Base-by-base conservation (phyloP, 306 rosid genomes). In the Mimosa pudica region DNA sequence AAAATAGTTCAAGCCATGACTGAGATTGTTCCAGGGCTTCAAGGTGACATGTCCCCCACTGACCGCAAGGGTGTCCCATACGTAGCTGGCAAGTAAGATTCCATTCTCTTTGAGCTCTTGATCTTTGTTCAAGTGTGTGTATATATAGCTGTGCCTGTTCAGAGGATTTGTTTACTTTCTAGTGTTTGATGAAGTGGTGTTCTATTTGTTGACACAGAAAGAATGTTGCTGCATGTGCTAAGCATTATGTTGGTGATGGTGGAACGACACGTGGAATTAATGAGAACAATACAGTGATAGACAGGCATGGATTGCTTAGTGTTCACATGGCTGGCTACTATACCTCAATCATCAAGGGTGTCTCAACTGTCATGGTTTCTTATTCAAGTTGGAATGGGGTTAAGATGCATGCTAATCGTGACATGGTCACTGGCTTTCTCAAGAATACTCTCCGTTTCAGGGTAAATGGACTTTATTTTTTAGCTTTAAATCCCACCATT, bases 301-400 rank as follows among this genome's bases (percentile, higher is more conserved):
- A 18, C 33, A 60, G 55, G 5, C 35, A 77, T n/a, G 81, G 74
- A 51, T 38, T 77, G 42, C 66, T 77, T 1, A 67, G 81, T 30
- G 14, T 77, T 77, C 81, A 77, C 66, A 77, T 77, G 80, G 42
- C 80, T 17, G 80, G 41, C 5, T 66, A 77, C 54, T 48, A 65
- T 66, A 13, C 24, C 58, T 48, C 80, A 6, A 77, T 77, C 41
- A 35, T 63, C 35, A 66, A 65, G 65, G 80, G 80, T 33, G 80
- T 79, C 47, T 46, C 90, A 36, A 82, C 86, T 57, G 38, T 87
- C 54, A 87, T 87, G 90, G 82, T 73, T 35, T 87, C 90, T 76
- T 87, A 87, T 55, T 87, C 90, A 35, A 79, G 90, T 73, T 87
- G 84, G 90, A 87, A 87, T 62, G 90, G 88, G 8, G 41, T 72